A percentile compares a stretch with the other conserved stretches of the same genome.
These are phyloP conservation scores for Sisymbrium altissimum DNA, from an alignment of 345 rosid species.

Conservation along the genomic window DNA sequence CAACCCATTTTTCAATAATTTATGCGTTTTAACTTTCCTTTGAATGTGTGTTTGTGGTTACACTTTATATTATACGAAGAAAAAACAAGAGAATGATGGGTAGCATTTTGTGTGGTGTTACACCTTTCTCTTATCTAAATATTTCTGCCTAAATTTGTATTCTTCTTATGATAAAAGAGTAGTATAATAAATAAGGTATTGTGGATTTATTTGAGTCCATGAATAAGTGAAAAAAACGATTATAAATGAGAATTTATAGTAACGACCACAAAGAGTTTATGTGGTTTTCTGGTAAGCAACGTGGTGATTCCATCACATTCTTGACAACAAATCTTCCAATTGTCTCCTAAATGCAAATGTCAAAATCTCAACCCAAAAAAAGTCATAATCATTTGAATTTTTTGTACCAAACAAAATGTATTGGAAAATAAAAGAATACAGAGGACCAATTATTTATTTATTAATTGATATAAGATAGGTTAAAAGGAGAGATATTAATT, in stretches of 20 bases:
- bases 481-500: too few species aligned
- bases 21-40: neutral
- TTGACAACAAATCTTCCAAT: slow-evolving; percentile 1
- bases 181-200: neutral
- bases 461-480: neutral
- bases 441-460: neutral
- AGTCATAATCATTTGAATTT: neutral
- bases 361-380: slow-evolving; percentile 1
- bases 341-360: slow-evolving; percentile 2
- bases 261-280: slow-evolving; percentile 9
- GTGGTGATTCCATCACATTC: slow-evolving; percentile 22
- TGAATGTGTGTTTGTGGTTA: neutral
- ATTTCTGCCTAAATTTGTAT: neutral
- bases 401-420: neutral
- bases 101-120: slow-evolving; percentile 19
- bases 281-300: slow-evolving; percentile 22
- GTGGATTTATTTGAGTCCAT: slow-evolving; percentile 18
- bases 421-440: neutral
- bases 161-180: neutral
- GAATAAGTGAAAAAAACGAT: neutral
- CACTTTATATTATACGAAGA: neutral
- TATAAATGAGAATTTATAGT: neutral
- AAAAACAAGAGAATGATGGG: slow-evolving; percentile 21
- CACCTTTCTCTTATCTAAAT: slow-evolving; percentile 25
- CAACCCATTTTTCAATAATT: slow-evolving; percentile 61